Conservation (phyloP, 2,329 filamentous ascomycete genomes). For the Calonectria pseudoturangicola region DNA sequence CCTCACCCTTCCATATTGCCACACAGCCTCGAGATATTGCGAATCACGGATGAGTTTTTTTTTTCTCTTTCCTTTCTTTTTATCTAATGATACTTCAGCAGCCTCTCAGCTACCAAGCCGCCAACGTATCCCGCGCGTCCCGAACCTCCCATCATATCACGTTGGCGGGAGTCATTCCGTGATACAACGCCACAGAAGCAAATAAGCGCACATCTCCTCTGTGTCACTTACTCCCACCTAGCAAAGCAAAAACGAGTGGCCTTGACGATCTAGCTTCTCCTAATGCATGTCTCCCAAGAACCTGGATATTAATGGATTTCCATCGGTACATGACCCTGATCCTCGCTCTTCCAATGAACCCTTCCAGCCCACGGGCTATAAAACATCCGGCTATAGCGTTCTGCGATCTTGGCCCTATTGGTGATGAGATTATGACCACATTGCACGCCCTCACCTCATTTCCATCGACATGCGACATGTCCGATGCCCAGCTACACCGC, state of each 20-base stretch:
- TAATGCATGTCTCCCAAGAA: constrained; percentile 9
- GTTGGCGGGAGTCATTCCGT: constrained; percentile 14
- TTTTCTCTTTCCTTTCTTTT: too few relatives aligned
- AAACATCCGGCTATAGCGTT: constrained; percentile 20
- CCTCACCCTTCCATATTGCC: not conserved
- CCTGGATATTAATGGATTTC: constrained; percentile 24
- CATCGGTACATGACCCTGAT: not conserved
- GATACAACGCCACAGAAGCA: constrained; percentile 20
- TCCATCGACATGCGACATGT: not conserved
- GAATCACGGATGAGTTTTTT: not conserved
- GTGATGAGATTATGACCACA: constrained; percentile 5
- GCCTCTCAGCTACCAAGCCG: not conserved
- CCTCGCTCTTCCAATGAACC: constrained; percentile 1
- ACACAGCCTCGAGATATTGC: not conserved
- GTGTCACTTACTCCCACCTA: constrained; percentile 4
- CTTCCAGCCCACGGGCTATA: constrained; percentile 1
- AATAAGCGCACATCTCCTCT: constrained; percentile 22
- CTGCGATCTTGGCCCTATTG: constrained; percentile 3
- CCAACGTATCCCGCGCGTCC: constrained; percentile 19
- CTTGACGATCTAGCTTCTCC: constrained; percentile 10
- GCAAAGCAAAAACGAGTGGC: not conserved
- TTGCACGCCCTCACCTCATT: not conserved
- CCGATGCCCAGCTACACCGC: constrained; percentile 20
- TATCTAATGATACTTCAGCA: not conserved
- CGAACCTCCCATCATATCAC: constrained; percentile 1